Evolutionary conservation across 257 asterid genomes (phyloP).

Genomic region (Verbena officinalis): DNA sequence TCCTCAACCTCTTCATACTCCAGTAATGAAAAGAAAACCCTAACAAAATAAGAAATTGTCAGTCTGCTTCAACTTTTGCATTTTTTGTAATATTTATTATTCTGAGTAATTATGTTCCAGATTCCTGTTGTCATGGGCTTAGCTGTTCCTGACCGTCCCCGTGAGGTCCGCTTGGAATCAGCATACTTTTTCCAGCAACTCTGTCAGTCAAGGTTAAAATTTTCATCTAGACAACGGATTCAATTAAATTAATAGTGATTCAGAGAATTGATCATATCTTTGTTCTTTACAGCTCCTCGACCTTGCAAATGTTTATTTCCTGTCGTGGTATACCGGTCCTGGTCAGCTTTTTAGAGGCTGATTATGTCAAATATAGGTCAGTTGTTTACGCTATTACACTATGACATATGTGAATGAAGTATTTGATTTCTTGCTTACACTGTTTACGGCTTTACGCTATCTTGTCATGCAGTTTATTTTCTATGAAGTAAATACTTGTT

Average conservation of each 20-base stretch:
- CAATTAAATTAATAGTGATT: conserved; percentile 7
- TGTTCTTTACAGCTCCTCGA: conserved; percentile 52
- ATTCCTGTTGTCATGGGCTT: conserved; percentile 70
- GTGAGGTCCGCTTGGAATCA: conserved; percentile 73
- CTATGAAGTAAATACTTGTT: neutral
- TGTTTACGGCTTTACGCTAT: neutral
- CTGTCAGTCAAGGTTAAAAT: conserved; percentile 63
- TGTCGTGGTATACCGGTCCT: conserved; percentile 73
- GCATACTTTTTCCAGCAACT: conserved; percentile 74
- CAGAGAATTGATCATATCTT: conserved; percentile 6
- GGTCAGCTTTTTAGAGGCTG: conserved; percentile 80
- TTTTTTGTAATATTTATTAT: neutral
- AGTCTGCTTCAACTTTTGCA: neutral
- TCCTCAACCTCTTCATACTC: neutral
- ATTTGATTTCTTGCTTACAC: neutral
- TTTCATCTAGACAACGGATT: neutral
- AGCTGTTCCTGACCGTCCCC: conserved; percentile 69
- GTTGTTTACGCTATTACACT: no score
- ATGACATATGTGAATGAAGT: neutral
- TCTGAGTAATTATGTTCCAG: conserved; percentile 32
- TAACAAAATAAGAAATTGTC: neutral
- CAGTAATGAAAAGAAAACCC: neutral
- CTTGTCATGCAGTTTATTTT: neutral
- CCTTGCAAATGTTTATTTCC: conserved; percentile 71
- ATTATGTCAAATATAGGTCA: conserved; percentile 67